Conservation (phyloP, 768 basidiomycete species). For the Omphalotus guepiniiformis region DNA sequence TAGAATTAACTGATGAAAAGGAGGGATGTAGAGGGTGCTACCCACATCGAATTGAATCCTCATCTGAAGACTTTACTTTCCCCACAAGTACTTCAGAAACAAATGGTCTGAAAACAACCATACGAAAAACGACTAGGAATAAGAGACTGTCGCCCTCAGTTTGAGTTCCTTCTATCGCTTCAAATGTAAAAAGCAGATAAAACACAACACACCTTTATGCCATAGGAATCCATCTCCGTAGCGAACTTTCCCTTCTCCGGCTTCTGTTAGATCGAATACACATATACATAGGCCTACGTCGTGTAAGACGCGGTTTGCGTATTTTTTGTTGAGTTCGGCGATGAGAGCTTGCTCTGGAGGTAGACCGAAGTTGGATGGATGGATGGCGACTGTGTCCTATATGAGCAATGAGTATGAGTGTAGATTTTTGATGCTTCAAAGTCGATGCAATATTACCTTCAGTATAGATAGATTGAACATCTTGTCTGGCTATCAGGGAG, state of each 20-base stretch:
- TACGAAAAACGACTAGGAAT: constrained; percentile 71
- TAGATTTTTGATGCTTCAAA: not conserved
- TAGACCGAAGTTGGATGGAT: constrained; percentile 79
- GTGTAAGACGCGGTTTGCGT: constrained; percentile 87
- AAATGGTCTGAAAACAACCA: constrained; percentile 92
- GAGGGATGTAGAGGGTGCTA: constrained; percentile 9
- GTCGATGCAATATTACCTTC: constrained; percentile 24
- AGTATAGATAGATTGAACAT: constrained; percentile 48
- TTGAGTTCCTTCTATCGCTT: not conserved
- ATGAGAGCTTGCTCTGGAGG: constrained; percentile 77
- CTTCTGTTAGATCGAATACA: constrained; percentile 82
- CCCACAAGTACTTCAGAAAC: constrained; percentile 85
- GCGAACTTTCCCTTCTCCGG: constrained; percentile 87
- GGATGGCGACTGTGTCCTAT: constrained; percentile 89
- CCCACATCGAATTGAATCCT: constrained; percentile 80
- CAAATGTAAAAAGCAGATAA: not conserved
- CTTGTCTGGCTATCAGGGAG: not conserved
- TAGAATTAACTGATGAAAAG: not conserved
- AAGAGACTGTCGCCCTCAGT: not conserved
- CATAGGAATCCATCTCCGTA: constrained; percentile 95
- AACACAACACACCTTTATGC: constrained; percentile 72
- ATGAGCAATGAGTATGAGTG: not conserved
- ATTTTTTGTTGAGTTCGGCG: constrained; percentile 90
- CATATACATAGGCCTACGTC: constrained; percentile 90
- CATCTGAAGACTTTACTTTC: constrained; percentile 82